Percentiles rank a stretch among this genome's conserved stretches.
phyloP scores from a whole-genome alignment of 805 yeast genomes.

The Wickerhamomyces mucosus region DNA sequence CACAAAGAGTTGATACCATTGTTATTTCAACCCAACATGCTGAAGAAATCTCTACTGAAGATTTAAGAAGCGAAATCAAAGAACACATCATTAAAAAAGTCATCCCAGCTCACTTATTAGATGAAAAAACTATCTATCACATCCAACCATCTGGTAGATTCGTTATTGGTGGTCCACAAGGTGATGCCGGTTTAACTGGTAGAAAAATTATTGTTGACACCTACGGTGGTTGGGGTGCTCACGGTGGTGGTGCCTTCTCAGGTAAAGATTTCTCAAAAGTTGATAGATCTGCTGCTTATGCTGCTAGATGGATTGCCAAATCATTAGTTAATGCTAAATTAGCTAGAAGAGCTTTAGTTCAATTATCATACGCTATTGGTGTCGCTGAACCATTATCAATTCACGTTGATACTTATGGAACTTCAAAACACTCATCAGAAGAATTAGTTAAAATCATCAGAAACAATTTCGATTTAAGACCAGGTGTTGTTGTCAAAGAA shows the following conservation, averaged over 20 bases:
- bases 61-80: conserved; percentile 69
- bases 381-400: conserved; percentile 98
- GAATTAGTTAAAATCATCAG: conserved; percentile 87
- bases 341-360: conserved; percentile 95
- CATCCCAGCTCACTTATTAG: conserved; percentile 82
- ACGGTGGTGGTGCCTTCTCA: conserved; percentile 99
- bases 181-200: conserved; percentile 99
- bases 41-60: conserved; percentile 89
- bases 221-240: conserved; percentile 99
- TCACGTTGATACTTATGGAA: conserved; percentile 97
- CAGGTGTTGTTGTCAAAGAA: conserved; percentile 97
- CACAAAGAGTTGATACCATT: conserved; percentile 93
- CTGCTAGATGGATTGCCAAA: conserved; percentile 99
- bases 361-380: conserved; percentile 99
- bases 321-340: conserved; percentile 91
- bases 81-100: conserved; percentile 85
- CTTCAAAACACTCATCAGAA: conserved; percentile 80
- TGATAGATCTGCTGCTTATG: conserved; percentile 99
- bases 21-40: conserved; percentile 98
- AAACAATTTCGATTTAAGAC: conserved; percentile 97
- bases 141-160: conserved; percentile 99
- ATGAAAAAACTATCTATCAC: conserved; percentile 93
- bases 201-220: conserved; percentile 99
- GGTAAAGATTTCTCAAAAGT: conserved; percentile 99
- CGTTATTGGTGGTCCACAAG: conserved; percentile 99